These are phyloP conservation scores for Tetrapisispora taiwanensis DNA, from an alignment of 805 yeast genomes.

Conservation along the genomic window DNA sequence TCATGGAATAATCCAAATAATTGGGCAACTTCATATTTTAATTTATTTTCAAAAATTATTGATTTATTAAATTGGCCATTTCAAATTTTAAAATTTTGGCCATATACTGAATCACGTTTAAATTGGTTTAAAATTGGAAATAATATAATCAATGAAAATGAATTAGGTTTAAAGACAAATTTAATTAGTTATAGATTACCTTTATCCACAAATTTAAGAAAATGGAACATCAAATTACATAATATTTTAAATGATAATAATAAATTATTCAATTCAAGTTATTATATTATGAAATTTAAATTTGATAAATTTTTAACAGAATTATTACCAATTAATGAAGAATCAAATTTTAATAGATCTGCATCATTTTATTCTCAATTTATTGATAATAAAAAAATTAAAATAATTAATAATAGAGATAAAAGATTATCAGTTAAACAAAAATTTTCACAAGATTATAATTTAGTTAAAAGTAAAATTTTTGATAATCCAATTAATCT, in stretches of 20 bases:
- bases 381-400: slow-evolving; percentile 13
- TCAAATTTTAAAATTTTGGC: slow-evolving; percentile 20
- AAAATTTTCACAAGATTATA: slow-evolving; percentile 15
- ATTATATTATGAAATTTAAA: slow-evolving; percentile 19
- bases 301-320: slow-evolving; percentile 20
- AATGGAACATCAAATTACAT: slow-evolving; percentile 21
- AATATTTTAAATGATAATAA: slow-evolving; percentile 12
- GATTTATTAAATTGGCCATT: slow-evolving; percentile 21
- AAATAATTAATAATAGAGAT: slow-evolving; percentile 4
- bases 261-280: slow-evolving; percentile 17
- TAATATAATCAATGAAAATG: slow-evolving; percentile 2
- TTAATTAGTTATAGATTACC: slow-evolving; percentile 26
- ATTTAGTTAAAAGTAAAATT: slow-evolving; percentile 13
- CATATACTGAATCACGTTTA: slow-evolving; percentile 23
- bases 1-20: slow-evolving; percentile 7
- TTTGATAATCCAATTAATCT: slow-evolving; percentile 15
- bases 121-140: slow-evolving; percentile 22
- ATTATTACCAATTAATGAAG: slow-evolving; percentile 20
- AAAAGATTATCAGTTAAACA: slow-evolving; percentile 8
- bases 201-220: slow-evolving; percentile 21
- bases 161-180: slow-evolving; percentile 14
- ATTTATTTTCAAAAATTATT: slow-evolving; percentile 12
- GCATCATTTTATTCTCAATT: slow-evolving; percentile 9
- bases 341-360: slow-evolving; percentile 24
- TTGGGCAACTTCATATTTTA: slow-evolving; percentile 22